phyloP scores from a whole-genome alignment of 2,329 filamentous ascomycete genomes.

The Aspergillus sp. region DNA sequence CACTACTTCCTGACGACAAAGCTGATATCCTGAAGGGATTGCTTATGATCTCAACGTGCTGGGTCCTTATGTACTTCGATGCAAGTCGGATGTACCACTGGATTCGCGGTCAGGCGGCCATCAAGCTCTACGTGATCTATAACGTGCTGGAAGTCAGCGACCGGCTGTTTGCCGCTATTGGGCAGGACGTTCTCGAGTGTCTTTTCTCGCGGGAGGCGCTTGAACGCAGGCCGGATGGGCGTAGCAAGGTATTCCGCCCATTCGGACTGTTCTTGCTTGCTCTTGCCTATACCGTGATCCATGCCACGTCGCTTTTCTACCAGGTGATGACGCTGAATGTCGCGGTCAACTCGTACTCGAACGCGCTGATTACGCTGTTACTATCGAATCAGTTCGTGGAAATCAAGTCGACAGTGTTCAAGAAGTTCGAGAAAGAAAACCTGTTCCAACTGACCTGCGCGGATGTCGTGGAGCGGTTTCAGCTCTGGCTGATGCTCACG shows the following conservation, averaged over 20 bases:
- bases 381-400: conserved; percentile 98
- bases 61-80: conserved; percentile 81
- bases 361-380: conserved; percentile 81
- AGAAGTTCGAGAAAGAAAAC: conserved; percentile 97
- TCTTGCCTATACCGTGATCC: conserved; percentile 76
- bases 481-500: conserved; percentile 92
- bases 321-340: conserved; percentile 97
- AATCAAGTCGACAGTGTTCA: conserved; percentile 97
- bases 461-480: conserved; percentile 93
- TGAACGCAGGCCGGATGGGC: conserved; percentile 75
- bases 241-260: conserved; percentile 82
- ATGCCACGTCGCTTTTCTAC: conserved; percentile 85
- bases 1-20: conserved; percentile 79
- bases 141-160: conserved; percentile 90
- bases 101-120: conserved; percentile 89
- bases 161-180: conserved; percentile 78
- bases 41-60: conserved; percentile 76
- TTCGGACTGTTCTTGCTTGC: conserved; percentile 86
- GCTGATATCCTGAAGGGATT: conserved; percentile 87
- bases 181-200: conserved; percentile 93
- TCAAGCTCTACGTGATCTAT: conserved; percentile 98
- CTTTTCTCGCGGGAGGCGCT: conserved; percentile 89
- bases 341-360: conserved; percentile 96
- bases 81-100: conserved; percentile 97
- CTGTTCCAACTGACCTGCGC: conserved; percentile 93